Evolutionary conservation across 345 rosid genomes (phyloP).

Genomic region (Brassica cretica): DNA sequence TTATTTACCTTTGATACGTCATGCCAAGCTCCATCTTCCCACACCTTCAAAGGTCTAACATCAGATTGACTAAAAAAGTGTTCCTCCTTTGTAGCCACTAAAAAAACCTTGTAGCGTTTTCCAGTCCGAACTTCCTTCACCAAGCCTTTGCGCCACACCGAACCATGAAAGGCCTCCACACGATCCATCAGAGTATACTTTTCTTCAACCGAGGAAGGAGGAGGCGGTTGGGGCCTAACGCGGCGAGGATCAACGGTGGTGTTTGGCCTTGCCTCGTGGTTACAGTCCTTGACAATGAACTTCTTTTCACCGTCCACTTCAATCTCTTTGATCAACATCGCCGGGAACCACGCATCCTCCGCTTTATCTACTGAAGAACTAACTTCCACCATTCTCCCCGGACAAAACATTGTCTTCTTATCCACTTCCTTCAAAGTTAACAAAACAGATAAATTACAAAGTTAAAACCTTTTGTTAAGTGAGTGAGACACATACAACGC

Average conservation of each 20-base stretch:
- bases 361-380: conserved; percentile 30
- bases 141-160: conserved; percentile 56
- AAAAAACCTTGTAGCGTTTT: conserved; percentile 44
- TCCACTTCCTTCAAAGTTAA: conserved; percentile 43
- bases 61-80: conserved; percentile 37
- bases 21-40: conserved; percentile 62
- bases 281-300: conserved; percentile 46
- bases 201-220: conserved; percentile 31
- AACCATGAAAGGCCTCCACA: conserved; percentile 46
- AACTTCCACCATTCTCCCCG: conserved; percentile 60
- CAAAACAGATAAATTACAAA: not conserved
- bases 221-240: conserved; percentile 59
- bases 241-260: conserved; percentile 37
- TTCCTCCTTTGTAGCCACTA: conserved; percentile 47
- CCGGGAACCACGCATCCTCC: conserved; percentile 56
- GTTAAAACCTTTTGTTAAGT: too few species aligned
- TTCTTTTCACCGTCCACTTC: conserved; percentile 35
- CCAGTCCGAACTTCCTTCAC: conserved; percentile 53
- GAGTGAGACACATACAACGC: too few species aligned
- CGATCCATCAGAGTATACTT: conserved; percentile 46
- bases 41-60: conserved; percentile 58
- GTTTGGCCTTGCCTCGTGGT: conserved; percentile 22
- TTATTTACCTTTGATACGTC: conserved; percentile 45
- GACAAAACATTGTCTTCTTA: conserved; percentile 51
- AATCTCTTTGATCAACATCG: conserved; percentile 52